phyloP scores from a whole-genome alignment of 768 basidiomycete species.

The Trametes coccinea region DNA sequence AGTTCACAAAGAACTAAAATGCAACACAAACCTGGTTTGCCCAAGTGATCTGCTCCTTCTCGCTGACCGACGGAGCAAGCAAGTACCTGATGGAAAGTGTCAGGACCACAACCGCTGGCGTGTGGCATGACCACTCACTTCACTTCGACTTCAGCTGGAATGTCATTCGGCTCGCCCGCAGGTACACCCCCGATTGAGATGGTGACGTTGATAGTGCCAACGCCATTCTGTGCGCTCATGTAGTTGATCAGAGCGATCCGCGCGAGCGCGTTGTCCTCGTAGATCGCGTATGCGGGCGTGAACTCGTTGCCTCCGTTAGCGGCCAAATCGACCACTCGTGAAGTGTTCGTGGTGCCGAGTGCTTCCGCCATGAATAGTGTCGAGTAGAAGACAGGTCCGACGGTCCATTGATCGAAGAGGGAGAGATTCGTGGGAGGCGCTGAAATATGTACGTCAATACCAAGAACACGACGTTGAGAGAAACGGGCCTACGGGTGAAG shows the following conservation, averaged over 20 bases:
- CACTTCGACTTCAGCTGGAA: constrained; percentile 51
- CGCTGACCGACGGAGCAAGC: constrained; percentile 52
- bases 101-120: not conserved
- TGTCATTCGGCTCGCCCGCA: constrained; percentile 39
- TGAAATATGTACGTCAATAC: constrained; percentile 28
- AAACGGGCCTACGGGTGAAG: constrained; percentile 37
- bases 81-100: constrained; percentile 47
- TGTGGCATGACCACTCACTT: constrained; percentile 40
- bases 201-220: constrained; percentile 51
- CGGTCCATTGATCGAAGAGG: constrained; percentile 65
- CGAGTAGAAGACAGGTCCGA: constrained; percentile 75
- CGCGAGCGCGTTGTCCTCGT: constrained; percentile 63
- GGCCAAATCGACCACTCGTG: constrained; percentile 68
- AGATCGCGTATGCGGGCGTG: constrained; percentile 70
- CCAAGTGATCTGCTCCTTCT: constrained; percentile 72
- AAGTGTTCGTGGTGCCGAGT: constrained; percentile 62
- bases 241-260: constrained; percentile 76
- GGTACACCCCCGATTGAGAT: constrained; percentile 50
- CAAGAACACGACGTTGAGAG: not conserved
- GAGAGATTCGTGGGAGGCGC: constrained; percentile 59
- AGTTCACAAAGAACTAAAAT: no score
- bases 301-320: constrained; percentile 50
- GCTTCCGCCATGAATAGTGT: constrained; percentile 69
- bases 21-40: constrained; percentile 63
- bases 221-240: constrained; percentile 58